Base-by-base conservation (phyloP, 352 stramenopile genomes). In the Phytophthora uliginosa region DNA sequence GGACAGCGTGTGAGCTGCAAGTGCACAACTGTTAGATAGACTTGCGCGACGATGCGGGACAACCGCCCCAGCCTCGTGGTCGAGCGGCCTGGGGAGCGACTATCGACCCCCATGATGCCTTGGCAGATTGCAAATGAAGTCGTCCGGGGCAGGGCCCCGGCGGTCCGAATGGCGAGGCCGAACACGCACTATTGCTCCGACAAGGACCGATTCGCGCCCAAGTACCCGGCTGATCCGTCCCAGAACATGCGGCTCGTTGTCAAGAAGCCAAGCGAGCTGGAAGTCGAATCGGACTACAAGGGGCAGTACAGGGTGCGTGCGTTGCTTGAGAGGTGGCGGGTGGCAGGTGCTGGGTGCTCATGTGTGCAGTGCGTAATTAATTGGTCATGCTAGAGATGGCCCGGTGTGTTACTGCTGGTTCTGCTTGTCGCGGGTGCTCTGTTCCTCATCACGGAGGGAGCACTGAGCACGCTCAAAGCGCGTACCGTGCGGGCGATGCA, bases 341-440 rank as follows among this genome's bases (percentile, higher is more conserved):
- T 81, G 13, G 73, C 68, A n/a, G 40, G 59, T 54, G 22, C 31
- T 52, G 13, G 69, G 18, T 77, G 71, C 26, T 68, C 17, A 20
- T 51, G 28, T 7, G 12, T 12, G 42, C 15, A 12, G 20, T 73
- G 48, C 4, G 22, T 8, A 36, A 10, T 60, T 47, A n/a, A n/a
- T n/a, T n/a, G 24, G 38, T 52, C 18, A 54, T 54, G 48, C n/a
- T 77, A 91, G 81, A 79, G 82, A 67, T 93, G 85, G 85, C 85
- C 84, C 12, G 85, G 85, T n/a, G 56, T 89, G 40, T 17, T 91
- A 22, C 66, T 93, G 9, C 38, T 93, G 17, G 38, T 89, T 15
- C 10, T 89, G 3, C 34, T 93, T 7, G 38, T 91, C 18, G 63
- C 45, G 6, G 67, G 68, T 3, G 63, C 71, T 7, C 57, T 66